Evolutionary conservation across 2,329 filamentous ascomycete species (phyloP).

Genomic region (Colletotrichum sojae): DNA sequence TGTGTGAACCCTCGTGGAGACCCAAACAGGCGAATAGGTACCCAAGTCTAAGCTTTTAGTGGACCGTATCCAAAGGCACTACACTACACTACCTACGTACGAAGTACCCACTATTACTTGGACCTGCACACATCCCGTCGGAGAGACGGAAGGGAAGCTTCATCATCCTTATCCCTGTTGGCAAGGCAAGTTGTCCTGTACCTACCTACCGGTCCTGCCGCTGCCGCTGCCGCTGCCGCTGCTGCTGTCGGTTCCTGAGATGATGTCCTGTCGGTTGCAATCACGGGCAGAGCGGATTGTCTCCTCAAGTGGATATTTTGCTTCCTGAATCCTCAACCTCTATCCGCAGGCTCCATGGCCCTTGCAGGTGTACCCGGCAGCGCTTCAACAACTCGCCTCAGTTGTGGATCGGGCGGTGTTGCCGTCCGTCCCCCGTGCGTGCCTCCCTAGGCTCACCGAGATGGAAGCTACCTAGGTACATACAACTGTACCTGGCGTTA

Average conservation of each 20-base stretch:
- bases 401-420: slow-evolving; percentile 29
- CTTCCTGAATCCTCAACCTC: neutral
- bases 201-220: no score
- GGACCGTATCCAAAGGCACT: slow-evolving; percentile 13
- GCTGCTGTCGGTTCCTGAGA: slow-evolving; percentile 1
- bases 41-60: slow-evolving; percentile 34
- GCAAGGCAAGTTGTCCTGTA: no score
- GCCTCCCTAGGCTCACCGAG: slow-evolving; percentile 1
- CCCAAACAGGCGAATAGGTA: slow-evolving; percentile 6
- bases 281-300: neutral
- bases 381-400: slow-evolving; percentile 18
- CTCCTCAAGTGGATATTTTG: no score
- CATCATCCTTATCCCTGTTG: no score
- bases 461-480: slow-evolving; percentile 15
- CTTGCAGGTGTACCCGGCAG: neutral
- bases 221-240: no score
- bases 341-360: no score
- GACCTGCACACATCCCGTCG: neutral
- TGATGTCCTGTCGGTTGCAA: slow-evolving; percentile 22
- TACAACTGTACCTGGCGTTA: neutral
- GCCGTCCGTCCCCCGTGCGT: slow-evolving; percentile 10
- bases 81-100: neutral
- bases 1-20: slow-evolving; percentile 30
- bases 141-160: neutral
- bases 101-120: neutral